Percentiles rank a stretch among this genome's conserved stretches.
These are phyloP conservation scores for Nectriaceae sp. DNA, from an alignment of 2,329 filamentous ascomycete genomes.

Conservation along the genomic window DNA sequence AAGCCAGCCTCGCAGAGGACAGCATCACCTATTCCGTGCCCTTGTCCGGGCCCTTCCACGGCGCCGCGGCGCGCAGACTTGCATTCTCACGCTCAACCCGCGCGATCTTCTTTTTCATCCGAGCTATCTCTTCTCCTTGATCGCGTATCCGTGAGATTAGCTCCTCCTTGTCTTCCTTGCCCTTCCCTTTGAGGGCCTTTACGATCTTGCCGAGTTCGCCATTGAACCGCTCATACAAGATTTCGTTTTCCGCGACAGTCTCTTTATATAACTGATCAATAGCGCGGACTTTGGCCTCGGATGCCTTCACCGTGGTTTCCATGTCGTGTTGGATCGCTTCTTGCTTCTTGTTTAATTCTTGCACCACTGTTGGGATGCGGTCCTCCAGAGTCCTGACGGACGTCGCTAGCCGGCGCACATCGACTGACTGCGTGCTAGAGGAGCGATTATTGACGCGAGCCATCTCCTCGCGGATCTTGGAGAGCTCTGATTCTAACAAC, in stretches of 20 bases:
- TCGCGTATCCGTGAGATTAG: slow-evolving; percentile 71
- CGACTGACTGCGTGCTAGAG: slow-evolving; percentile 34
- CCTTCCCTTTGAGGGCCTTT: slow-evolving; percentile 70
- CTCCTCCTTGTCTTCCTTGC: slow-evolving; percentile 78
- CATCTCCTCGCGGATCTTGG: slow-evolving; percentile 80
- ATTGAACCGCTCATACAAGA: slow-evolving; percentile 90
- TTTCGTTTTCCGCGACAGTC: slow-evolving; percentile 85
- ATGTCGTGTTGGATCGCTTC: slow-evolving; percentile 69
- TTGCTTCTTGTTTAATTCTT: slow-evolving; percentile 62
- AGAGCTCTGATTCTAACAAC: slow-evolving; percentile 72
- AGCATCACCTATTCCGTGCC: slow-evolving; percentile 38
- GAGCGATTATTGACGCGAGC: slow-evolving; percentile 51
- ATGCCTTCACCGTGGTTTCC: slow-evolving; percentile 69
- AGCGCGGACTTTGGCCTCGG: slow-evolving; percentile 76
- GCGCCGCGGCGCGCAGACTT: slow-evolving; percentile 61
- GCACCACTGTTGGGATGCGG: slow-evolving; percentile 60
- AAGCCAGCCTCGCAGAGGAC: slow-evolving; percentile 21
- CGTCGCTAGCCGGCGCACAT: slow-evolving; percentile 52
- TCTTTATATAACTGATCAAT: slow-evolving; percentile 90
- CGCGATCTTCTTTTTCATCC: slow-evolving; percentile 82
- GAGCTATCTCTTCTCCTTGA: slow-evolving; percentile 73
- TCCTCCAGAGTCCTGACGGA: slow-evolving; percentile 69
- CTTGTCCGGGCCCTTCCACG: no score
- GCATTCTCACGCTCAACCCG: slow-evolving; percentile 80
- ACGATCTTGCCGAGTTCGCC: slow-evolving; percentile 84